These are phyloP conservation scores for Dittrichia graveolens DNA, from an alignment of 129 eudicot genomes.

Conservation along the genomic window DNA sequence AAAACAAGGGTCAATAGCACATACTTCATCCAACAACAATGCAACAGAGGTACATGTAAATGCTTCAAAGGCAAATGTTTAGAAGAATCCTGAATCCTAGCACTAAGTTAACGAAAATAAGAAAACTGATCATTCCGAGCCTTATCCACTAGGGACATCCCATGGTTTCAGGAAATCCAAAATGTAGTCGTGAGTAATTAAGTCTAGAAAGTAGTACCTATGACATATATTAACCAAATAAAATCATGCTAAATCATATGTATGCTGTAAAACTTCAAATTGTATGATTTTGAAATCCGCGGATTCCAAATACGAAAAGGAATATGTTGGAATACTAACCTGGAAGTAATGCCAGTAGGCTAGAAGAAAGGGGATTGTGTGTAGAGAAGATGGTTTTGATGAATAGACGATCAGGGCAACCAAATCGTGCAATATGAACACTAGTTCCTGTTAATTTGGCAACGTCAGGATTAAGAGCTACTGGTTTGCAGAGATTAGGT, in stretches of 20 bases:
- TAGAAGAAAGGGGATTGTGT: conserved; percentile 11
- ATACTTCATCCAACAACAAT: too few relatives aligned
- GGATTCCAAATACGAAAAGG: background rate
- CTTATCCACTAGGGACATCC: background rate
- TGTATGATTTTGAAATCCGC: too few relatives aligned
- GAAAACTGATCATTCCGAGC: too few relatives aligned
- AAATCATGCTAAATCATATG: background rate
- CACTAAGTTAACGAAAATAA: too few relatives aligned
- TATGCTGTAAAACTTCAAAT: background rate
- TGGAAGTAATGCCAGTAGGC: conserved; percentile 26
- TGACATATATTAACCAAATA: background rate
- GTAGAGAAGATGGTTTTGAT: too few relatives aligned
- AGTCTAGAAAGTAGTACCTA: background rate
- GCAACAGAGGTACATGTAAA: too few relatives aligned
- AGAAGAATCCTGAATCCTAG: too few relatives aligned
- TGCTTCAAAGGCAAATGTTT: too few relatives aligned
- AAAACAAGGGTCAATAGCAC: too few relatives aligned
- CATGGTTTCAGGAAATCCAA: too few relatives aligned
- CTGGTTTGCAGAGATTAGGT: conserved; percentile 11
- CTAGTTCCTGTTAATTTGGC: conserved; percentile 14
- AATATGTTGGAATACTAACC: conserved; percentile 4
- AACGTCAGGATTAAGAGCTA: background rate
- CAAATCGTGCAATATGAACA: conserved; percentile 15
- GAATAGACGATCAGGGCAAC: conserved; percentile 13
- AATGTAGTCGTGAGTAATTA: background rate